phyloP scores from a whole-genome alignment of 2,329 filamentous ascomycete genomes.

The Akanthomyces uredinophilus region DNA sequence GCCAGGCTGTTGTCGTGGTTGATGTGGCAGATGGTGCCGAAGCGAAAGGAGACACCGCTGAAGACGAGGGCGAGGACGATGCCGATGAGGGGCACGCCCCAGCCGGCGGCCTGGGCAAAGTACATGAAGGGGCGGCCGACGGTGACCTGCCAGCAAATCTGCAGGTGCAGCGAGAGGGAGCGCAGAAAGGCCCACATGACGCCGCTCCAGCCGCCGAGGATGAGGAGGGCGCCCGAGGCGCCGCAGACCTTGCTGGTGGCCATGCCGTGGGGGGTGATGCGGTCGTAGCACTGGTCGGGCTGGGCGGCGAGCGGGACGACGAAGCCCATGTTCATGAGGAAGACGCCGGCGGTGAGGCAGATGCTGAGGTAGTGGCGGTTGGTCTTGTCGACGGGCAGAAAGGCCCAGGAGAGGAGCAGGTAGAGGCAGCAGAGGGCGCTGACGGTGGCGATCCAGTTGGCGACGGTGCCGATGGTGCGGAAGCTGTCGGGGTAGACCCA shows the following conservation, averaged over 20 bases:
- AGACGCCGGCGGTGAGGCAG: constrained; percentile 69
- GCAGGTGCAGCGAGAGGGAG: constrained; percentile 85
- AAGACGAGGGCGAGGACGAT: constrained; percentile 72
- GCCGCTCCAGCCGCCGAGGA: constrained; percentile 79
- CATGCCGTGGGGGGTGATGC: constrained; percentile 94
- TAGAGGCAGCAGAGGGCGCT: constrained; percentile 69
- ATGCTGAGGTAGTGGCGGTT: constrained; percentile 90
- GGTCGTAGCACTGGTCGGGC: constrained; percentile 78
- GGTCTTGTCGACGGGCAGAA: constrained; percentile 82
- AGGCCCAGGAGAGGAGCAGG: constrained; percentile 71
- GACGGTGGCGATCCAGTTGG: constrained; percentile 79
- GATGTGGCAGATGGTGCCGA: constrained; percentile 88
- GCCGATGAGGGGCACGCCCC: constrained; percentile 74
- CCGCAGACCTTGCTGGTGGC: constrained; percentile 74
- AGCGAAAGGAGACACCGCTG: constrained; percentile 91
- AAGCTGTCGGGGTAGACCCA: constrained; percentile 65
- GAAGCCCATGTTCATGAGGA: constrained; percentile 84
- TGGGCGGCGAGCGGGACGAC: constrained; percentile 77
- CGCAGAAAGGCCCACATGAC: constrained; percentile 90
- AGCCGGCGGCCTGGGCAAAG: constrained; percentile 71
- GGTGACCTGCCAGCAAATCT: constrained; percentile 95
- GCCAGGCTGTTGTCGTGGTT: constrained; percentile 81
- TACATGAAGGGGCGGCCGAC: constrained; percentile 89
- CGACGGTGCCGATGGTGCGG: constrained; percentile 52
- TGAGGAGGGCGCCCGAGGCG: constrained; percentile 77